These are phyloP conservation scores for Malassezia japonica DNA, from an alignment of 1,284 basidiomycete species.

Conservation along the genomic window DNA sequence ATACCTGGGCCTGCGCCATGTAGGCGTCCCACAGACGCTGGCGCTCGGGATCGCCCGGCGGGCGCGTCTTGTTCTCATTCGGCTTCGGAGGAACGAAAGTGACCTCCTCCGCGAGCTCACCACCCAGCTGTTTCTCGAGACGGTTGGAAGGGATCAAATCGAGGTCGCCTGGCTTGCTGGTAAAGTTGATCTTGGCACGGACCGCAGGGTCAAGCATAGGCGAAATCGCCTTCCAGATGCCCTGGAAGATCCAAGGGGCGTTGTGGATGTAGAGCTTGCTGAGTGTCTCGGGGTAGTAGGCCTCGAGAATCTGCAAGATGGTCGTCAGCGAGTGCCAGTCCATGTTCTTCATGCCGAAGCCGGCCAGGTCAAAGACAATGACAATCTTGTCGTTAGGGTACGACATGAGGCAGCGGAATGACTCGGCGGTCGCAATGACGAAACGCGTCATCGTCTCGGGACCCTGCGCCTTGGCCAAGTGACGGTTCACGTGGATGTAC, in stretches of 20 bases:
- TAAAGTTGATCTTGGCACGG: conserved; percentile 43
- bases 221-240: conserved; percentile 45
- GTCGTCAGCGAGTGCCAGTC: conserved; percentile 35
- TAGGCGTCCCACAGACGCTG: conserved; percentile 35
- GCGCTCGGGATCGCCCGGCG: conserved; percentile 36
- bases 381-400: conserved; percentile 48
- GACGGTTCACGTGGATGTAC: conserved; percentile 42
- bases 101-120: conserved; percentile 24
- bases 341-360: conserved; percentile 42
- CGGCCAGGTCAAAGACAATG: conserved; percentile 47
- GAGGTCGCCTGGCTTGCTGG: conserved; percentile 38
- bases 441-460: conserved; percentile 49
- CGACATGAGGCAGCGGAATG: conserved; percentile 44
- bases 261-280: conserved; percentile 48
- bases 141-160: conserved; percentile 35
- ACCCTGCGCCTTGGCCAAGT: conserved; percentile 40
- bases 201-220: conserved; percentile 46
- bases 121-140: conserved; percentile 26
- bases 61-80: conserved; percentile 45
- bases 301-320: conserved; percentile 44
- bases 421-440: conserved; percentile 47
- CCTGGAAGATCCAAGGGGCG: conserved; percentile 50
- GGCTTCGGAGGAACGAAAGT: conserved; percentile 27
- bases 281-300: conserved; percentile 50
- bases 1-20: conserved; percentile 37